Percentiles rank a stretch among this genome's conserved stretches.
These are phyloP conservation scores for Brettanomyces anomalus DNA, from an alignment of 805 yeast genomes.

Conservation along the genomic window DNA sequence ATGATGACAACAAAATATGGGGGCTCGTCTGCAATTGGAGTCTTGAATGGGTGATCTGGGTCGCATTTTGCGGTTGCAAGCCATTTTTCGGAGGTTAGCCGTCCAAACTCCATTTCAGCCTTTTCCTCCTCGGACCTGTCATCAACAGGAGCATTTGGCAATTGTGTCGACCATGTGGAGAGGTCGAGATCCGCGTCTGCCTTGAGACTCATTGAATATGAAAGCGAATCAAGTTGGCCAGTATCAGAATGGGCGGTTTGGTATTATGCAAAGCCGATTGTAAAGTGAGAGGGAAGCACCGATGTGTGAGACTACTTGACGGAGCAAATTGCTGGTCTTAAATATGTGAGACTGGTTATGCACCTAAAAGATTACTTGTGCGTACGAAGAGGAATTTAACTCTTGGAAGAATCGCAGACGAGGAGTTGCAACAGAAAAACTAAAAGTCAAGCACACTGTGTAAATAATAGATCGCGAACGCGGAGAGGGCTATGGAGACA, in stretches of 20 bases:
- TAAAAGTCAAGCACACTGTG: too few relatives aligned
- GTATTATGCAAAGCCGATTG: not conserved
- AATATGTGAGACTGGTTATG: too few relatives aligned
- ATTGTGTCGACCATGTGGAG: slow-evolving; percentile 9
- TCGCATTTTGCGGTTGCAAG: slow-evolving; percentile 54
- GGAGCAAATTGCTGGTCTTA: too few relatives aligned
- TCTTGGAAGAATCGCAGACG: not conserved
- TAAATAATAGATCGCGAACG: too few relatives aligned
- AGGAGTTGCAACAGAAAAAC: too few relatives aligned
- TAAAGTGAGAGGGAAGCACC: too few relatives aligned
- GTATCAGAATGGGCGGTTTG: not conserved
- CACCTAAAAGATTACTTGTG: too few relatives aligned
- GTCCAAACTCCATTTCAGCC: slow-evolving; percentile 66
- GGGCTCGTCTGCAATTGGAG: slow-evolving; percentile 73
- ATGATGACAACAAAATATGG: slow-evolving; percentile 70
- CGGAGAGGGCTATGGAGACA: too few relatives aligned
- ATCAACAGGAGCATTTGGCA: slow-evolving; percentile 28
- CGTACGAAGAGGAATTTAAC: too few relatives aligned
- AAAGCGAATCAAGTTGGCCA: not conserved
- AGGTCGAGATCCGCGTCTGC: not conserved
- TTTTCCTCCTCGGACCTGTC: slow-evolving; percentile 25
- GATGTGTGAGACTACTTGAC: too few relatives aligned
- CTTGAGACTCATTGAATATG: too few relatives aligned
- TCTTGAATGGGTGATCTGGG: slow-evolving; percentile 46
- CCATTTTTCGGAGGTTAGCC: slow-evolving; percentile 53